A percentile compares a stretch with the other conserved stretches of the same genome.
Evolutionary conservation across 2,329 filamentous ascomycete genomes (phyloP).

Genomic region (Xylariomycetidae sp.): DNA sequence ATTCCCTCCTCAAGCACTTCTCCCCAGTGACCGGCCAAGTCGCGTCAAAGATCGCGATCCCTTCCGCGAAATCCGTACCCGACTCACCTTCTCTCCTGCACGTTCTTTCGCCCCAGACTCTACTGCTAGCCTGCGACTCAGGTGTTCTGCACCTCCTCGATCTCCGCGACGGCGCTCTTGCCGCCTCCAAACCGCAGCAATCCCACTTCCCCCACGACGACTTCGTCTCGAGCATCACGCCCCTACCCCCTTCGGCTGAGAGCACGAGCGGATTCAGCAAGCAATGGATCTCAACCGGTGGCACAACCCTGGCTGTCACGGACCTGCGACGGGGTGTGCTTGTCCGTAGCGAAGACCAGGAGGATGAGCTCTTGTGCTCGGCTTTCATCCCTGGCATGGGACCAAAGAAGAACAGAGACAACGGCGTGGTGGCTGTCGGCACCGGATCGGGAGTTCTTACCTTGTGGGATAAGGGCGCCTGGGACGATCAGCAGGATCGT

Average conservation of each 20-base stretch:
- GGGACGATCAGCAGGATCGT: slow-evolving; percentile 92
- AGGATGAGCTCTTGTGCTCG: slow-evolving; percentile 84
- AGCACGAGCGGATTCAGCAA: slow-evolving; percentile 88
- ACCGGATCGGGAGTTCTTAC: slow-evolving; percentile 77
- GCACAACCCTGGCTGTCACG: slow-evolving; percentile 83
- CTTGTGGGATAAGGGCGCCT: slow-evolving; percentile 88
- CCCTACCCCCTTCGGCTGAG: slow-evolving; percentile 72
- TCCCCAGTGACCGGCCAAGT: slow-evolving; percentile 61
- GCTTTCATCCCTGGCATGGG: slow-evolving; percentile 73
- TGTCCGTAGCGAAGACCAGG: slow-evolving; percentile 88
- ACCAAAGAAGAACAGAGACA: slow-evolving; percentile 58
- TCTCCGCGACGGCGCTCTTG: slow-evolving; percentile 59
- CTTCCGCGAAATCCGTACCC: slow-evolving; percentile 44
- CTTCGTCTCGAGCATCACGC: slow-evolving; percentile 83
- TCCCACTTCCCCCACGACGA: slow-evolving; percentile 86
- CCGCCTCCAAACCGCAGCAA: slow-evolving; percentile 62
- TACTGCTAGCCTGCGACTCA: slow-evolving; percentile 87
- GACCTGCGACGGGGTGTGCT: slow-evolving; percentile 84
- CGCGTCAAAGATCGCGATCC: slow-evolving; percentile 76
- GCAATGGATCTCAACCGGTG: slow-evolving; percentile 92
- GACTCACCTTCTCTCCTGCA: slow-evolving; percentile 81
- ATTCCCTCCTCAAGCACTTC: slow-evolving; percentile 55
- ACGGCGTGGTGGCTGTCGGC: slow-evolving; percentile 73
- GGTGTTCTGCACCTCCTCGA: slow-evolving; percentile 87
- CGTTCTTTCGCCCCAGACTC: slow-evolving; percentile 77